These are phyloP conservation scores for Boletus rubescentipes DNA, from an alignment of 768 basidiomycete species.

Conservation along the genomic window DNA sequence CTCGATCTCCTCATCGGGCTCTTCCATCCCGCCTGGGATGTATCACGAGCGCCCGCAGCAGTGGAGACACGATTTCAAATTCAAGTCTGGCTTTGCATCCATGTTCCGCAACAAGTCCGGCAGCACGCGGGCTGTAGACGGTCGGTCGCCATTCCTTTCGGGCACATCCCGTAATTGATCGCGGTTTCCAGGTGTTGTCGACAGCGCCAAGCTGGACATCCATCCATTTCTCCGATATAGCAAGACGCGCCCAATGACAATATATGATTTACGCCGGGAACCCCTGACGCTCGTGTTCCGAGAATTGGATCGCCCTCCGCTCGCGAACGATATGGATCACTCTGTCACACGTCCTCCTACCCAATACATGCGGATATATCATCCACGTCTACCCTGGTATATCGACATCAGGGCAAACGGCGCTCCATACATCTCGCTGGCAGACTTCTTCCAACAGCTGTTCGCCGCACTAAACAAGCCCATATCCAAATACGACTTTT, in stretches of 20 bases:
- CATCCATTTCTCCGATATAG: constrained; percentile 26
- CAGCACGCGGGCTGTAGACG: constrained; percentile 7
- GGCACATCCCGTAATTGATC: neutral
- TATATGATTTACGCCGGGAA: constrained; percentile 50
- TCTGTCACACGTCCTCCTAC: constrained; percentile 53
- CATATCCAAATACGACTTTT: constrained; percentile 55
- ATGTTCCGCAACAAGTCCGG: constrained; percentile 27
- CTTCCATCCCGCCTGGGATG: constrained; percentile 10
- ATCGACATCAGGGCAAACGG: constrained; percentile 49
- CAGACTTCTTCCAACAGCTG: constrained; percentile 52
- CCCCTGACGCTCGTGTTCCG: constrained; percentile 44
- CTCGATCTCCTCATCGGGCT: constrained; percentile 12
- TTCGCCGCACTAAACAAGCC: constrained; percentile 41
- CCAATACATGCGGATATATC: constrained; percentile 52
- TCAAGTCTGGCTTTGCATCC: constrained; percentile 31
- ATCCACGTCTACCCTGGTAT: constrained; percentile 63
- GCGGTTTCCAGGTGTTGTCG: constrained; percentile 14
- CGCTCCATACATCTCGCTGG: constrained; percentile 56
- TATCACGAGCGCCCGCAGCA: constrained; percentile 25
- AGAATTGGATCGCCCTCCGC: constrained; percentile 42
- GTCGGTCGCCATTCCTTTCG: constrained; percentile 13
- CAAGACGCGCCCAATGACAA: constrained; percentile 36
- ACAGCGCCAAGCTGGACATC: constrained; percentile 28
- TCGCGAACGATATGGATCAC: constrained; percentile 51
- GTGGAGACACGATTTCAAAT: constrained; percentile 34